Evolutionary conservation across 768 basidiomycete species (phyloP), one percentile per base, ranked within the genome.

Genomic region (Lactarius akahatsu): DNA sequence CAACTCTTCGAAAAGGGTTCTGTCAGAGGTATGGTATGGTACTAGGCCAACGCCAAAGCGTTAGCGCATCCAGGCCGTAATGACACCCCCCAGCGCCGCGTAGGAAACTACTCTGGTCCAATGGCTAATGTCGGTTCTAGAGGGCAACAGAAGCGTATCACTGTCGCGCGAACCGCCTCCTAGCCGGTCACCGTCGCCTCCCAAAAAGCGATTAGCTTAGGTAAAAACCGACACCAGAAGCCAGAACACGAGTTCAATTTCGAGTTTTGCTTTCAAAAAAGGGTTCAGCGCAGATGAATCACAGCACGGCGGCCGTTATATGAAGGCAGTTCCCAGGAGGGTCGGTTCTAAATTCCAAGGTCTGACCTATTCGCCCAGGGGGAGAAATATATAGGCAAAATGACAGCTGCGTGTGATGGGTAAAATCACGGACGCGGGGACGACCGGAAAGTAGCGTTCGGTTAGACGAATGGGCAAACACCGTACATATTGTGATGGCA

Each of bases 181-280:
- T 18, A 1, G 30, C 18, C 10, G 32, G 16, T 20, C 28, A 57
- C 16, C 10, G n/a, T 38, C 1, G 36, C 57, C 23, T 58, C 38
- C 57, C 11, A 26, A 41, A 40, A 40, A 26, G 34, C 57, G 57
- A 40, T 23, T 58, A 40, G 38, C 26, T 52, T 40, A 34, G 55
- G 55, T 58, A 40, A 18, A 34, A 40, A 16, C n/a, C 16, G 32
- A 36, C 34, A 38, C 57, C 57, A 57, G 57, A 58, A 58, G 57
- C 36, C 38, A 58, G n/a, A 32, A 34, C 32, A 28, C 55, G 26
- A 56, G 32, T 15, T 16, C 56, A 57, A 2, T 57, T 57, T 18
- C 56, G 34, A 30, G 10, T 56, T 8, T 20, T 15, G 38, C 15
- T 11, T 11, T 23, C 4, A 11, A 34, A 18, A 30, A 56, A 6